Base-by-base conservation (phyloP, 805 yeast species). In the Candida peoriensis region DNA sequence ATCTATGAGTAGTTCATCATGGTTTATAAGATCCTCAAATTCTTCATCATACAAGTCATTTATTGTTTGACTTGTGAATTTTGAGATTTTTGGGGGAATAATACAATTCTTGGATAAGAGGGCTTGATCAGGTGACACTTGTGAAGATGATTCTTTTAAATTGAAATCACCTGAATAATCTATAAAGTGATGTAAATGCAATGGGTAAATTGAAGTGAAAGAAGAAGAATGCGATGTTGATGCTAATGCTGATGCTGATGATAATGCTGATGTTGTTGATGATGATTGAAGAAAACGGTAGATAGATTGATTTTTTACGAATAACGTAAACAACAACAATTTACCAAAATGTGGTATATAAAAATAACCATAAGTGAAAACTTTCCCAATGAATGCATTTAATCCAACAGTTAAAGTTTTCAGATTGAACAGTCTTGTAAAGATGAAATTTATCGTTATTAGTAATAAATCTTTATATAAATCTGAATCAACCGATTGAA, bases 301-400 rank as follows among this genome's bases (percentile, higher is more conserved):
- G 36, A 71, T 61, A 8, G 67, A 55, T 25, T 55, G 48, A 42
- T 73, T 71, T 50, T 75, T 76, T 29, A 77, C 72, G 46, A 74
- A 76, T 27, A 79, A 56, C 15, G 78, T 50, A 43, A 79, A 79
- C 29, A 77, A 50, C 24, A 79, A 52, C 2, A 81, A 76, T 30
- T 61, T 61, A 14, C 75, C 65, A 12, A 75, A 73, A 13, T 68
- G 55, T 1, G 72, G 71, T 4, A 78, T 47, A 35, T 66, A 52
- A 46, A 72, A 66, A 40, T 68, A 78, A 10, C 73, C 50, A 47
- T 68, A 68, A 1, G 82, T 80, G 57, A 78, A 76, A 3, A 75
- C 64, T 52, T 79, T 79, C 2, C 85, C 85, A 17, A 74, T 63
- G 42, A 78, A 78, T 2, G 83, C 52, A 30, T 39, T 48, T 9